phyloP scores from a whole-genome alignment of 2,329 filamentous ascomycete species.

The Epichloe gansuensis region DNA sequence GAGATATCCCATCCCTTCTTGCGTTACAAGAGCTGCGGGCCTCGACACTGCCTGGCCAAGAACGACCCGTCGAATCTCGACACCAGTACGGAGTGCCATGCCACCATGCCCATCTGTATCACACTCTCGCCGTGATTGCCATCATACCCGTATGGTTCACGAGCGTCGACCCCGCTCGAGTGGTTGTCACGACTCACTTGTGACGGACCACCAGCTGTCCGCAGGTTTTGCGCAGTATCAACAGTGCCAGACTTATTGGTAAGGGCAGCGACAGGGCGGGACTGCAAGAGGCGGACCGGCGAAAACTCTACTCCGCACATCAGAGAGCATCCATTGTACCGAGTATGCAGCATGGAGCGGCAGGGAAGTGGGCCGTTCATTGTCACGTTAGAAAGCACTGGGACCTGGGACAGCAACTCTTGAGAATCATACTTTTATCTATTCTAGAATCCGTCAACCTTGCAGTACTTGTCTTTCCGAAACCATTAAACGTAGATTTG shows the following conservation, averaged over 20 bases:
- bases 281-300: constrained; percentile 3
- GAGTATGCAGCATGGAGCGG: no score
- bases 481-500: not conserved
- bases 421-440: not conserved
- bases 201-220: no score
- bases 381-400: not conserved
- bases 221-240: no score
- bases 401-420: not conserved
- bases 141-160: no score
- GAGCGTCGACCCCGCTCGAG: not conserved
- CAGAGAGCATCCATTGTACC: not conserved
- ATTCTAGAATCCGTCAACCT: not conserved
- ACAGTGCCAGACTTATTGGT: not conserved
- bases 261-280: not conserved
- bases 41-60: not conserved
- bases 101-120: not conserved
- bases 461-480: not conserved
- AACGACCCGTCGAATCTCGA: not conserved
- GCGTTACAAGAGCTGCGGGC: not conserved
- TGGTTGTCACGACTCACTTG: not conserved
- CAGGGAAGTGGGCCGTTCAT: not conserved
- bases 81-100: no score
- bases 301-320: not conserved
- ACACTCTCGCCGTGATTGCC: not conserved
- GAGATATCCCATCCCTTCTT: not conserved